A percentile compares a stretch with the other conserved stretches of the same genome.
Evolutionary conservation across 345 rosid species (phyloP).

Genomic region (Populus davidiana): DNA sequence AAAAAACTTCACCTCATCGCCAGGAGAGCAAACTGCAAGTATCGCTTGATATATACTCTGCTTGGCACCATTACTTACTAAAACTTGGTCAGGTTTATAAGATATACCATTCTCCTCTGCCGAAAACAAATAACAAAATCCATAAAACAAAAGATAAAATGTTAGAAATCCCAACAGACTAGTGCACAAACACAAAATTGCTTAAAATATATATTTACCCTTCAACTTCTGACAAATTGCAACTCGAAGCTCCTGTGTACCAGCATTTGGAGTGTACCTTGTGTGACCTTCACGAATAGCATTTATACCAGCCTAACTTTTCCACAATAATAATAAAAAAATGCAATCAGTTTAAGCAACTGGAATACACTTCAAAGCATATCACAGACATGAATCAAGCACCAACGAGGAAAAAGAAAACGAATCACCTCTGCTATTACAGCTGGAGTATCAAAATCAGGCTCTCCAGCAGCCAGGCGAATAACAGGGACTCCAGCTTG

Average conservation of each 20-base stretch:
- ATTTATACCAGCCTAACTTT: constrained; percentile 73
- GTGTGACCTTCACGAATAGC: constrained; percentile 91
- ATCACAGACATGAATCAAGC: neutral
- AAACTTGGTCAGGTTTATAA: constrained; percentile 75
- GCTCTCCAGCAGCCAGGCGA: constrained; percentile 95
- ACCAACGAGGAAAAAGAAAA: neutral
- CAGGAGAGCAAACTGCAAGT: constrained; percentile 88
- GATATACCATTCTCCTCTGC: constrained; percentile 85
- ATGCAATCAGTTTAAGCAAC: neutral
- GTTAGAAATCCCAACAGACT: neutral
- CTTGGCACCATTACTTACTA: constrained; percentile 97
- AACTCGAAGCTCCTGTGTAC: constrained; percentile 71
- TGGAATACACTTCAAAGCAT: neutral
- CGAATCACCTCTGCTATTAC: constrained; percentile 60
- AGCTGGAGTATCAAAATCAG: constrained; percentile 90
- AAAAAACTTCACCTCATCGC: constrained; percentile 72
- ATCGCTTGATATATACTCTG: constrained; percentile 78
- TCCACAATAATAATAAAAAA: neutral
- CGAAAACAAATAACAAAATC: neutral
- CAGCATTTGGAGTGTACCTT: constrained; percentile 85
- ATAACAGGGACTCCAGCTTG: constrained; percentile 88
- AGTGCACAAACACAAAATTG: neutral
- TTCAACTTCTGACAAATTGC: constrained; percentile 82
- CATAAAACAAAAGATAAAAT: neutral
- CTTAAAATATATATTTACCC: constrained; percentile 37